phyloP scores from a whole-genome alignment of 169 alveolate species.

The Miamiensis avidus region DNA sequence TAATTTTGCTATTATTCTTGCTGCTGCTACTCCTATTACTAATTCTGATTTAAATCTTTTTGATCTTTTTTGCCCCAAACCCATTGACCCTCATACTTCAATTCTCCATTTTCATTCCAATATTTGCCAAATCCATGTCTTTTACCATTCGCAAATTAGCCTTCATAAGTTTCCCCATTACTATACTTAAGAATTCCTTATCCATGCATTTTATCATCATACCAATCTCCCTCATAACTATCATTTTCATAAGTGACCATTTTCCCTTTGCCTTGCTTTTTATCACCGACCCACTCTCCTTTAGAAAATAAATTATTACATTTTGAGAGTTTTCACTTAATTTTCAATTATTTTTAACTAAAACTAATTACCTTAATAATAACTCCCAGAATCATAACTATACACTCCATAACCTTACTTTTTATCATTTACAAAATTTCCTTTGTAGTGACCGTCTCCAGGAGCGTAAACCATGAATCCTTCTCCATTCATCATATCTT shows the following conservation, averaged over 20 bases:
- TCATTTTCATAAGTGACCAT: background rate
- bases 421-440: background rate
- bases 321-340: no score
- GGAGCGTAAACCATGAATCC: background rate
- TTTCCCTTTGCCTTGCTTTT: background rate
- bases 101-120: background rate
- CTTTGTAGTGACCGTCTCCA: background rate
- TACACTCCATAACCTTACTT: background rate
- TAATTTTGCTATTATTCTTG: no score
- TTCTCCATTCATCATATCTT: background rate
- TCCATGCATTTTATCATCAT: slow-evolving; percentile 3
- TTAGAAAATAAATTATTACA: no score
- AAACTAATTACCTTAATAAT: background rate
- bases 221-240: slow-evolving; percentile 36
- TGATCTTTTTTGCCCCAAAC: background rate
- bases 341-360: no score
- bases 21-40: background rate
- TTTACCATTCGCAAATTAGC: background rate
- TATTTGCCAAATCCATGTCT: background rate
- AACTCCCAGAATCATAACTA: background rate
- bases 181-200: slow-evolving; percentile 2
- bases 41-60: background rate
- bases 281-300: background rate
- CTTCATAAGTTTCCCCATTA: slow-evolving; percentile 18
- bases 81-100: background rate